phyloP scores from a whole-genome alignment of 2,329 filamentous ascomycete genomes.

The Penicillium expansum region DNA sequence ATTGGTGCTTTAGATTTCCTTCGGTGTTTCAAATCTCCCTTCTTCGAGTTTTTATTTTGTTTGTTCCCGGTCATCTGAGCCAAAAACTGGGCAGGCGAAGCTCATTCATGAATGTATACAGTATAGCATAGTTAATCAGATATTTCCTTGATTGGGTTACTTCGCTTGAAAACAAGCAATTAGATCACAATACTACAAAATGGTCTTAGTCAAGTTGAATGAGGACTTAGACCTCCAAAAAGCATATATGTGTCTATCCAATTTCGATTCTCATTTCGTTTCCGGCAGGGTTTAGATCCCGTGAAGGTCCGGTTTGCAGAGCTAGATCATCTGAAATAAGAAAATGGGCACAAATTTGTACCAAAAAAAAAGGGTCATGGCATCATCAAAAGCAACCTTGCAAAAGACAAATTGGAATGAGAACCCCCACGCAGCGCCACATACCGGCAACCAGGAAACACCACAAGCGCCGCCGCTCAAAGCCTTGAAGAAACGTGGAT shows the following conservation, averaged over 20 bases:
- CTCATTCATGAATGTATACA: conserved; percentile 22
- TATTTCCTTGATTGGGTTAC: conserved; percentile 17
- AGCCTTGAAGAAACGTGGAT: conserved; percentile 18
- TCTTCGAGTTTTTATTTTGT: conserved; percentile 15
- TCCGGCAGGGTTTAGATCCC: background rate
- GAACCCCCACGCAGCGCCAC: conserved; percentile 21
- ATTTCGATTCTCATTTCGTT: background rate
- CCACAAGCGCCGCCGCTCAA: conserved; percentile 35
- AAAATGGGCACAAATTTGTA: background rate
- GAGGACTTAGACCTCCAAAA: background rate
- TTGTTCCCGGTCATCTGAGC: conserved; percentile 19
- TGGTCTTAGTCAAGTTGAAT: too few relatives aligned
- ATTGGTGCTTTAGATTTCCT: conserved; percentile 55
- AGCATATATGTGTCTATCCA: background rate
- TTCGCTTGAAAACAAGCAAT: background rate
- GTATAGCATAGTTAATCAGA: conserved; percentile 30
- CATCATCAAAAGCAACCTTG: conserved; percentile 25
- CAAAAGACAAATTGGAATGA: conserved; percentile 13
- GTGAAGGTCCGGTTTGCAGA: background rate
- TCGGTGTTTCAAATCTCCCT: conserved; percentile 13
- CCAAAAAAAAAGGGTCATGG: conserved; percentile 23
- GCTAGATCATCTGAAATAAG: conserved; percentile 4
- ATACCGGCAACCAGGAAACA: conserved; percentile 25
- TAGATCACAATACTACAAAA: background rate
- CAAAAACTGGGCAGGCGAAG: conserved; percentile 7